Evolutionary conservation across 805 yeast species (phyloP).

Genomic region (Blastobotrys robertii): DNA sequence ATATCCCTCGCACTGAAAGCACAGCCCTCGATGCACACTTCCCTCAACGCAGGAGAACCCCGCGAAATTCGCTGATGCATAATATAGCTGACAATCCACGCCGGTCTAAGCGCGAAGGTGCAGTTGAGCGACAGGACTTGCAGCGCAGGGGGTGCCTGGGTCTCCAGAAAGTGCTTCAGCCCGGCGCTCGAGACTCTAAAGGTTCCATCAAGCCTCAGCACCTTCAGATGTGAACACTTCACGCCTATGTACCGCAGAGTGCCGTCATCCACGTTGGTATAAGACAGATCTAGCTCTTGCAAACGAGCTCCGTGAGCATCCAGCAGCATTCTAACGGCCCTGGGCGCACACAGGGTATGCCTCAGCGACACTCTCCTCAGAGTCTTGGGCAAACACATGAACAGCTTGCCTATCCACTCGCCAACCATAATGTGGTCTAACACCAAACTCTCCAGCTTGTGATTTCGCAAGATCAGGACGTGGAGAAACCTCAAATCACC

Average conservation of each 20-base stretch:
- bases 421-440: conserved; percentile 3
- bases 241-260: conserved; percentile 3
- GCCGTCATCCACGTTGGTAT: conserved; percentile 7
- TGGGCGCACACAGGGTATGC: conserved; percentile 1
- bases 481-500: conserved; percentile 1
- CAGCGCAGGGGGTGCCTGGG: conserved; percentile 4
- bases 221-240: conserved; percentile 4
- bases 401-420: conserved; percentile 1
- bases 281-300: conserved; percentile 7
- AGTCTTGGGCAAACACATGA: neutral
- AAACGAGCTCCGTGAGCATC: conserved; percentile 1
- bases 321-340: conserved; percentile 3
- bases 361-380: conserved; percentile 1
- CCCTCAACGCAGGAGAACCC: neutral
- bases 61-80: conserved; percentile 3
- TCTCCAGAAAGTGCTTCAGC: conserved; percentile 5
- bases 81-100: conserved; percentile 6
- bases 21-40: conserved; percentile 1
- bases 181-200: conserved; percentile 4
- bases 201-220: conserved; percentile 5
- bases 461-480: neutral
- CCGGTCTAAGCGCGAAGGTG: conserved; percentile 7
- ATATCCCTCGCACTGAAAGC: conserved; percentile 1
- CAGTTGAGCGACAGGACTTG: conserved; percentile 4
- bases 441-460: neutral